Conservation (phyloP, 352 stramenopile species). For the Aphanomyces astaci region DNA sequence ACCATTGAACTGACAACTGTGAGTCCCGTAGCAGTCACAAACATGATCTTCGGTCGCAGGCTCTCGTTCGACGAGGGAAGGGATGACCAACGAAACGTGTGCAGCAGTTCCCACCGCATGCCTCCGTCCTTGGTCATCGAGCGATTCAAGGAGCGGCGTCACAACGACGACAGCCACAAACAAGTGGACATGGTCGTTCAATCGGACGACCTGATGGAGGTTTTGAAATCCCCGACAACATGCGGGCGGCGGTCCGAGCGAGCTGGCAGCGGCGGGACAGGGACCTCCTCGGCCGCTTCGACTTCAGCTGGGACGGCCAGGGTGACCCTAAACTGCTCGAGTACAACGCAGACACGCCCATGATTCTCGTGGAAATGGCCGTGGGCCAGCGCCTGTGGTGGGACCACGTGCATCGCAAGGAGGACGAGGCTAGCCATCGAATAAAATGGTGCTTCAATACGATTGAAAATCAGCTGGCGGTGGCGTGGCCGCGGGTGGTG, state of each 20-base stretch:
- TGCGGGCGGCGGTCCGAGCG: background rate
- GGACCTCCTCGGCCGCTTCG: conserved; percentile 11
- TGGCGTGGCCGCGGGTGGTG: background rate
- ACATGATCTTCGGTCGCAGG: too few species aligned
- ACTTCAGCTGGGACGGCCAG: conserved; percentile 9
- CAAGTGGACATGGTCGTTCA: background rate
- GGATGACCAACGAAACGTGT: too few species aligned
- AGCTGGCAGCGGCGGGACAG: background rate
- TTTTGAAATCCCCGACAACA: conserved; percentile 12
- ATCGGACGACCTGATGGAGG: conserved; percentile 3
- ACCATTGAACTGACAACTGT: too few species aligned
- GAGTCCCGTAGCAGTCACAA: too few species aligned
- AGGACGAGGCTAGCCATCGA: background rate
- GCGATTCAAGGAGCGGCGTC: too few species aligned
- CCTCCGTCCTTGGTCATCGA: too few species aligned
- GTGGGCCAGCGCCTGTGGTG: conserved; percentile 3
- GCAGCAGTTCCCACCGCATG: too few species aligned
- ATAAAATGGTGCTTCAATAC: conserved; percentile 6
- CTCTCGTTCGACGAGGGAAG: too few species aligned
- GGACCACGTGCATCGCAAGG: background rate
- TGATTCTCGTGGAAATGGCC: background rate
- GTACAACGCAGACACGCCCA: conserved; percentile 14
- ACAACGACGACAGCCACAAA: too few species aligned
- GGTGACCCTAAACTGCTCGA: conserved; percentile 5
- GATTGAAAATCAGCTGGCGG: background rate